These are phyloP conservation scores for Chlamydomonas sp. DNA, from an alignment of 139 green algal genomes.

Conservation along the genomic window DNA sequence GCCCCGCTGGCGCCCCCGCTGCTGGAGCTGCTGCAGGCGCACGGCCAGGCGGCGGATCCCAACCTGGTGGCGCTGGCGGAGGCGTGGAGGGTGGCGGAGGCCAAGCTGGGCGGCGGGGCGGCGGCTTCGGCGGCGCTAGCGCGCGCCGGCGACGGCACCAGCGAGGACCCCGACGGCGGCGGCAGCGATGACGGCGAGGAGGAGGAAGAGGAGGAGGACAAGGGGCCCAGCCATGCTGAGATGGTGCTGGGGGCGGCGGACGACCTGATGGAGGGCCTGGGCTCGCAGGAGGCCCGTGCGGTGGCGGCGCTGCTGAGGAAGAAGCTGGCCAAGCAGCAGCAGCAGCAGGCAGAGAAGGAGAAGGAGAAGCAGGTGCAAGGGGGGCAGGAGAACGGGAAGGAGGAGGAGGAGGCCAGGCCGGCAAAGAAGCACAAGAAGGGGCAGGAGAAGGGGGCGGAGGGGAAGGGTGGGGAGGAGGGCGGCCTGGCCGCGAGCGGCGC, in stretches of 20 bases:
- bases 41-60: constrained; percentile 80
- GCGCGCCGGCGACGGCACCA: not conserved
- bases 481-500: not conserved
- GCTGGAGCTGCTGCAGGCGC: constrained; percentile 71
- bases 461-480: not conserved
- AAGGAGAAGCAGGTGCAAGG: not conserved
- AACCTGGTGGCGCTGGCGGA: constrained; percentile 81
- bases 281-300: not conserved
- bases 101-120: constrained; percentile 39
- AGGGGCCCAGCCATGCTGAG: not conserved
- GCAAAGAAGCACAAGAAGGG: not conserved
- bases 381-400: not conserved
- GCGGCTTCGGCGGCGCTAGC: not conserved
- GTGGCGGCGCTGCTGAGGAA: not conserved
- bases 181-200: constrained; percentile 8
- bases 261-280: constrained; percentile 53
- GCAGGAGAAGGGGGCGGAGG: not conserved
- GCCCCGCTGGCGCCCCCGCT: constrained; percentile 70
- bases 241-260: constrained; percentile 24
- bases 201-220: constrained; percentile 6
- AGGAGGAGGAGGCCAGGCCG: not conserved
- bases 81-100: constrained; percentile 63
- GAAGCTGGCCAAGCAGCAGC: constrained; percentile 11
- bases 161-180: not conserved
- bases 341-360: not conserved